Evolutionary conservation across 2,329 filamentous ascomycete genomes (phyloP), one percentile per base, ranked within the genome.

Genomic region (Ploettnerulaceae sp.): DNA sequence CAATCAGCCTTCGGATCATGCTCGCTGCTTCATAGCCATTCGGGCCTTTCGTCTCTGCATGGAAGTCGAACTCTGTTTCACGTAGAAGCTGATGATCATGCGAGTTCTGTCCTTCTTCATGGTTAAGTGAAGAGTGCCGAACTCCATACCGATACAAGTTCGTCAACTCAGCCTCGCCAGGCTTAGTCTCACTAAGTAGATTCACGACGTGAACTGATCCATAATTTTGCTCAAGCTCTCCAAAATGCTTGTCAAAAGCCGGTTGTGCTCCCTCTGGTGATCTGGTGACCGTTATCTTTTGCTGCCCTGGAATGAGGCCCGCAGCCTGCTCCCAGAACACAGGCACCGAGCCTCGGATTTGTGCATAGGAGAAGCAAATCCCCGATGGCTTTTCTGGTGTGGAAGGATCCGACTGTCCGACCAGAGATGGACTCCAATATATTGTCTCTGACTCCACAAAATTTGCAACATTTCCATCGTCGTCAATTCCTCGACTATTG

Each of bases 381-480:
- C 80, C 79, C 1, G 73, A 74, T 6, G 59, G 54, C 25, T 52
- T 58, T 39, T 61, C 59, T 20, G 36, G 41, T 18, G 48, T 35
- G 8, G 37, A 32, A 14, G 53, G 48, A 22, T 61, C 58, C 9
- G 48, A 45, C 40, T 56, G 52, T 29, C 1, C 55, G 28, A 36
- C 48, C 5, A 48, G 48, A 4, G 81, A 79, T 1, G 86, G 86
- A 57, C 84, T 84, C 84, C 87, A 95, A 62, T 94, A 90, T 31
- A 91, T 81, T 0, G 89, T 95, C 68, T 98, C 93, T 0, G 89
- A 93, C 67, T 98, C 93, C n/a, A 97, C 93, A 67, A 95, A 98
- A 66, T 98, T 98, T 51, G 93, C 90, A 21, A 97, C 93, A 59
- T 97, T 89, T 11, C 93, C 93, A 61, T 97, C 89, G 64, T 98